Evolutionary conservation across 352 stramenopile genomes (phyloP).

Genomic region (Globisporangium okanoganense): DNA sequence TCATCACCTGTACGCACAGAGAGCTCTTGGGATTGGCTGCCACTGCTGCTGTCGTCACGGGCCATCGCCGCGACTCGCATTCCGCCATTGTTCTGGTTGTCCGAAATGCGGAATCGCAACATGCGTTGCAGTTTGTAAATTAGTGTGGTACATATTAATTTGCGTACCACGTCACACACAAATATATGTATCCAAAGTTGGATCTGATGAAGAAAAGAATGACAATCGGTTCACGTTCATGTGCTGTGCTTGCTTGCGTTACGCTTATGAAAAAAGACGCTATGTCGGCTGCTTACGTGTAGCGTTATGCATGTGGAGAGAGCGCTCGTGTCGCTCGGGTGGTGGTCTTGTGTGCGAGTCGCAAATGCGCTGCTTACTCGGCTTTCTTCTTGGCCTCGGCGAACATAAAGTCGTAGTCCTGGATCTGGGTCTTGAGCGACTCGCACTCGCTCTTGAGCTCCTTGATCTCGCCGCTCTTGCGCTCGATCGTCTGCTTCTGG

Average conservation of each 20-base stretch:
- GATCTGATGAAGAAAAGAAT: no score
- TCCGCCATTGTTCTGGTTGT: conserved; percentile 3
- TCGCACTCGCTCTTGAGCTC: conserved; percentile 60
- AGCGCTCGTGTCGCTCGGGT: neutral
- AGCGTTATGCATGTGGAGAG: neutral
- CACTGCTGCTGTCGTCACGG: neutral
- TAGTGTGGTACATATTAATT: neutral
- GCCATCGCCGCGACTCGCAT: neutral
- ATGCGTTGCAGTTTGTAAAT: neutral
- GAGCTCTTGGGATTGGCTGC: neutral
- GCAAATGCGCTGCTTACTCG: conserved; percentile 37
- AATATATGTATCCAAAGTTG: no score
- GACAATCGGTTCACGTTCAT: neutral
- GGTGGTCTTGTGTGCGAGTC: neutral
- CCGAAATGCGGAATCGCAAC: neutral
- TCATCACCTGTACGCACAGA: neutral
- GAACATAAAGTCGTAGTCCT: conserved; percentile 91
- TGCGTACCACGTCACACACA: neutral
- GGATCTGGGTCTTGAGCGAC: conserved; percentile 71
- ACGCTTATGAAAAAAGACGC: no score
- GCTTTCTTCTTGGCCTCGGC: conserved; percentile 85
- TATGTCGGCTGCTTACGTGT: no score
- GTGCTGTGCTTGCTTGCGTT: neutral
- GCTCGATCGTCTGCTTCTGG: conserved; percentile 41
- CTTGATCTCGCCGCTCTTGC: conserved; percentile 40